phyloP scores from a whole-genome alignment of 495 filamentous ascomycete genomes.

The Lasiosphaeria ovina region DNA sequence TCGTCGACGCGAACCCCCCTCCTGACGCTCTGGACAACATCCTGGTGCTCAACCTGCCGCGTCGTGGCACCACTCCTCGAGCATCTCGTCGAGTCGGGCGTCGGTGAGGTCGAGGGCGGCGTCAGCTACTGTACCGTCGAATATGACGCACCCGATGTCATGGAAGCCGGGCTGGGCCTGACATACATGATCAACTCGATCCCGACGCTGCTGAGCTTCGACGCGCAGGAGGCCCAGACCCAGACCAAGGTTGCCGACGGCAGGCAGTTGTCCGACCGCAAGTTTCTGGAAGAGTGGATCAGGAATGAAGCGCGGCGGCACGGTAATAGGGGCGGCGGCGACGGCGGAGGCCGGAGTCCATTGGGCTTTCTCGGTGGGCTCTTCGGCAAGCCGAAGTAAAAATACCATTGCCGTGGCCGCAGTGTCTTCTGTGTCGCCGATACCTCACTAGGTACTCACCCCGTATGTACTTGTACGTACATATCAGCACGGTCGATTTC shows the following conservation, averaged over 20 bases:
- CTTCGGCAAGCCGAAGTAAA: slow-evolving; percentile 37
- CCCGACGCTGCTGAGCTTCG: slow-evolving; percentile 68
- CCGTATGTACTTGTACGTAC: too few relatives aligned
- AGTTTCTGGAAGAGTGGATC: slow-evolving; percentile 59
- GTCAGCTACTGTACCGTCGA: slow-evolving; percentile 62
- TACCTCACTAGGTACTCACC: too few relatives aligned
- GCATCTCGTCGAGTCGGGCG: slow-evolving; percentile 51
- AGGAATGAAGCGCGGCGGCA: slow-evolving; percentile 53
- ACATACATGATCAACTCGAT: slow-evolving; percentile 62
- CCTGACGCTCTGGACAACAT: slow-evolving; percentile 68
- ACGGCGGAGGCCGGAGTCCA: slow-evolving; percentile 26
- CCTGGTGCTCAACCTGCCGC: slow-evolving; percentile 61
- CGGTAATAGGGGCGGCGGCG: slow-evolving; percentile 42
- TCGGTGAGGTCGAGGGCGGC: slow-evolving; percentile 60
- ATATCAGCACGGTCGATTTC: too few relatives aligned
- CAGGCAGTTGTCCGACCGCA: slow-evolving; percentile 52
- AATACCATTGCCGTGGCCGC: too few relatives aligned
- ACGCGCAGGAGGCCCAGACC: slow-evolving; percentile 56
- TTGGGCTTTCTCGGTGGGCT: slow-evolving; percentile 37
- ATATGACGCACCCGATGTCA: slow-evolving; percentile 58
- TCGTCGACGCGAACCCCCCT: slow-evolving; percentile 57
- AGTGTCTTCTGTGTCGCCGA: too few relatives aligned
- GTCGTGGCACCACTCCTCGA: slow-evolving; percentile 52
- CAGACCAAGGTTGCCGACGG: slow-evolving; percentile 53
- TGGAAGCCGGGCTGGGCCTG: slow-evolving; percentile 49